Conservation (phyloP, 768 basidiomycete genomes). For the Cyclocybe aegerita region DNA sequence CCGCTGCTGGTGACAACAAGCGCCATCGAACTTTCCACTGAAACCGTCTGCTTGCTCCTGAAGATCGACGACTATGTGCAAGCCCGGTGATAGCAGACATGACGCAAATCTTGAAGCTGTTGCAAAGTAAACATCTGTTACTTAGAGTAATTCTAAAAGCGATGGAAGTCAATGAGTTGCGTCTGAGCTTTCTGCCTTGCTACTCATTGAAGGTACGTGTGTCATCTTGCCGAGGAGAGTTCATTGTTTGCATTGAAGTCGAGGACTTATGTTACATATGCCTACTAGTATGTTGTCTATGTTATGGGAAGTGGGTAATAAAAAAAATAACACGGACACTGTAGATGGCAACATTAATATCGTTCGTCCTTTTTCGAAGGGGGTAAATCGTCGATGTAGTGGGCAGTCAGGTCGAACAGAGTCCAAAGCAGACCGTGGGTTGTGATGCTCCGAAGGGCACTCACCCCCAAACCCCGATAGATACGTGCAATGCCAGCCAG, state of each 20-base stretch:
- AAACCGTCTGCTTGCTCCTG: constrained; percentile 94
- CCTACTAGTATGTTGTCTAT: constrained; percentile 27
- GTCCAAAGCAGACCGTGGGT: constrained; percentile 96
- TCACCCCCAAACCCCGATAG: constrained; percentile 93
- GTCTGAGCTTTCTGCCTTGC: too few species aligned
- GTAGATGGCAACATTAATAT: constrained; percentile 18
- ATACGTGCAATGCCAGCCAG: constrained; percentile 77
- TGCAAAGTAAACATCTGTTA: background rate
- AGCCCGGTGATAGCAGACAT: constrained; percentile 45
- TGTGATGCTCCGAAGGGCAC: constrained; percentile 87
- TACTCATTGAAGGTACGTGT: background rate
- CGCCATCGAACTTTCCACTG: constrained; percentile 92
- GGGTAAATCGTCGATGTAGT: constrained; percentile 66
- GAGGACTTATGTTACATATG: constrained; percentile 25
- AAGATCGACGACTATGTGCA: constrained; percentile 96
- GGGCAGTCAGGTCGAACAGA: constrained; percentile 77
- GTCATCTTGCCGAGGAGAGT: background rate
- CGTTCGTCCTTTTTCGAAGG: constrained; percentile 21
- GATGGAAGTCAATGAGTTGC: too few species aligned
- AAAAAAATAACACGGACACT: constrained; percentile 5
- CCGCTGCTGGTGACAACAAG: constrained; percentile 94
- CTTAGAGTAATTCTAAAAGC: too few species aligned
- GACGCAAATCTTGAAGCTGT: background rate
- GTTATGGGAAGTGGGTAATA: constrained; percentile 15
- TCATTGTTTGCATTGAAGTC: constrained; percentile 2